Percentiles rank a stretch among this genome's conserved stretches.
Conservation (phyloP, 331 rosid species). For the Pyracantha coccinea region DNA sequence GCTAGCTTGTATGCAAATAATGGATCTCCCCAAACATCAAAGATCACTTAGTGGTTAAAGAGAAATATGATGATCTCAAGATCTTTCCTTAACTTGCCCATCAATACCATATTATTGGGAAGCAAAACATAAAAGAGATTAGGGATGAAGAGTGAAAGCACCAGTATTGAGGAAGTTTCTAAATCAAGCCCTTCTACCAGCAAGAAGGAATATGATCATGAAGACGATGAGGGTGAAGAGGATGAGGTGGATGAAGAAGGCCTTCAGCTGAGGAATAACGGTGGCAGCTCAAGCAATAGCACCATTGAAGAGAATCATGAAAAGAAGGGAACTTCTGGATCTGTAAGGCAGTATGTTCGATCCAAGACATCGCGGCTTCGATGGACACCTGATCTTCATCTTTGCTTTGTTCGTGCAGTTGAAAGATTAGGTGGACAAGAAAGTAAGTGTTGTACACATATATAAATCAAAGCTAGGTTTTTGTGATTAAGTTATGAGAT, state of each 20-base stretch:
- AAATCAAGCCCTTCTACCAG: slow-evolving; percentile 12
- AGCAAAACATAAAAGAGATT: not conserved
- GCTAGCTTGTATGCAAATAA: not conserved
- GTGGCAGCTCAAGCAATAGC: slow-evolving; percentile 27
- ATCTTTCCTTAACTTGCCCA: not conserved
- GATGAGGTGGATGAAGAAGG: not conserved
- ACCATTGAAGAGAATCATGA: slow-evolving; percentile 21
- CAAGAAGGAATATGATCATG: slow-evolving; percentile 1
- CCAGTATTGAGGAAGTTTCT: not conserved
- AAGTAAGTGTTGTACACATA: slow-evolving; percentile 10
- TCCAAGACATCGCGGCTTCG: slow-evolving; percentile 41
- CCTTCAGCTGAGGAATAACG: not conserved
- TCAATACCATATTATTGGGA: not conserved
- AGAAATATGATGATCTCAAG: not conserved
- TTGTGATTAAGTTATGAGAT: not conserved
- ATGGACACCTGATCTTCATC: slow-evolving; percentile 45
- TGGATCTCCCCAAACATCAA: not conserved
- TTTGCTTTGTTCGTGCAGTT: slow-evolving; percentile 34
- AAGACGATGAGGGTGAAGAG: not conserved
- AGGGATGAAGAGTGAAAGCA: slow-evolving; percentile 7
- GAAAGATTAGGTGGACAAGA: slow-evolving; percentile 39
- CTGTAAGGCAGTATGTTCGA: slow-evolving; percentile 33
- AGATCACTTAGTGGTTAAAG: not conserved
- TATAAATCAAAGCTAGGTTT: not conserved
- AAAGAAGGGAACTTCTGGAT: slow-evolving; percentile 24